Evolutionary conservation across 2,329 filamentous ascomycete genomes (phyloP).

Genomic region (Ophiocordyceps sinensis): DNA sequence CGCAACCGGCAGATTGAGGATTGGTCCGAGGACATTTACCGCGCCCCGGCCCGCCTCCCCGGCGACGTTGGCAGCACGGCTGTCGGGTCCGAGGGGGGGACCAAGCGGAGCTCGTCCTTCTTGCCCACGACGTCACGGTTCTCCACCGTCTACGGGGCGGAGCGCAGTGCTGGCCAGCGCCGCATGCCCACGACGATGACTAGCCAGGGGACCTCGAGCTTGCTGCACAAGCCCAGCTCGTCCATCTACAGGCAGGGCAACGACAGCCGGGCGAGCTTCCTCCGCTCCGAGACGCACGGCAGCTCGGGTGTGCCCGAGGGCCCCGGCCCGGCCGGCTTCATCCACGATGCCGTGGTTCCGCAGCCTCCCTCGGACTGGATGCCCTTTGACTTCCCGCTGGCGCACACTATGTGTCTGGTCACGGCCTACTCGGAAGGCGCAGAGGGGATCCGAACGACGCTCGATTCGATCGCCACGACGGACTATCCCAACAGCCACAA

Average conservation of each 20-base stretch:
- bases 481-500: conserved; percentile 99
- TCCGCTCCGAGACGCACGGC: conserved; percentile 42
- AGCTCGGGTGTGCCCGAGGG: conserved; percentile 46
- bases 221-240: conserved; percentile 53
- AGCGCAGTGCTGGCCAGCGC: conserved; percentile 36
- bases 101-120: conserved; percentile 72
- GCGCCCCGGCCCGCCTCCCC: conserved; percentile 67
- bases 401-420: conserved; percentile 85
- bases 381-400: conserved; percentile 88
- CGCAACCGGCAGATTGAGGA: conserved; percentile 91
- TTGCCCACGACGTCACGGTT: conserved; percentile 90
- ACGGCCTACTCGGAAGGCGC: conserved; percentile 95
- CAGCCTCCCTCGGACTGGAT: conserved; percentile 96
- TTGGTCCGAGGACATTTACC: conserved; percentile 96
- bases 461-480: conserved; percentile 93
- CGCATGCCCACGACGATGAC: conserved; percentile 82
- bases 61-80: conserved; percentile 58
- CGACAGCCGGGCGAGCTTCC: conserved; percentile 49
- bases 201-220: conserved; percentile 64
- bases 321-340: conserved; percentile 80
- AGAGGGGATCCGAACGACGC: conserved; percentile 79
- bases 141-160: conserved; percentile 73
- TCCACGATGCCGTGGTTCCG: conserved; percentile 88
- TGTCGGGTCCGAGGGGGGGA: conserved; percentile 50
- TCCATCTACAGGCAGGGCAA: conserved; percentile 54